A percentile compares a stretch with the other conserved stretches of the same genome.
Conservation (phyloP, 495 filamentous ascomycete genomes). For the Penicillium angulare region DNA sequence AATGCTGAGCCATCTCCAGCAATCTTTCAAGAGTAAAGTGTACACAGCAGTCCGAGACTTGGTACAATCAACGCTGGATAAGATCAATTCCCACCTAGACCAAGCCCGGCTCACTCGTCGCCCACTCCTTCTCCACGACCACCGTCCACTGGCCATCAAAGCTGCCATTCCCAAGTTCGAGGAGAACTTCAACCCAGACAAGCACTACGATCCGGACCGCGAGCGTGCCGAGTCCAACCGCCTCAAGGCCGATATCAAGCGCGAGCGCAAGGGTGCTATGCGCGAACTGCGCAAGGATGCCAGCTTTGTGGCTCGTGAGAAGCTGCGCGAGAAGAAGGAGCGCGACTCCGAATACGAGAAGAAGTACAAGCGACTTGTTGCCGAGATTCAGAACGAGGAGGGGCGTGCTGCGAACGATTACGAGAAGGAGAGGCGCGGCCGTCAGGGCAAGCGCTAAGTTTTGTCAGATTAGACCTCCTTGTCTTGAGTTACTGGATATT, state of each 20-base stretch:
- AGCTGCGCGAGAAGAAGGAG: constrained; percentile 87
- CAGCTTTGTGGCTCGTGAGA: constrained; percentile 85
- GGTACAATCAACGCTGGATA: constrained; percentile 35
- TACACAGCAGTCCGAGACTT: constrained; percentile 37
- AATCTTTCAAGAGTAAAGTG: constrained; percentile 50
- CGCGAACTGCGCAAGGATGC: constrained; percentile 93
- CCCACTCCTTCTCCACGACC: constrained; percentile 84
- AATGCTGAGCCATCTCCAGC: constrained; percentile 56
- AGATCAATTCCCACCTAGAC: constrained; percentile 47
- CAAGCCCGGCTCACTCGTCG: constrained; percentile 62
- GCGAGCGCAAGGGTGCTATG: constrained; percentile 91
- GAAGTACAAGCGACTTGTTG: constrained; percentile 88
- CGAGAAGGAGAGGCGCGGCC: constrained; percentile 75
- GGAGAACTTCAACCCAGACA: constrained; percentile 87
- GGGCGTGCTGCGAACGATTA: constrained; percentile 83
- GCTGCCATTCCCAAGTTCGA: constrained; percentile 93
- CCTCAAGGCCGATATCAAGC: constrained; percentile 85
- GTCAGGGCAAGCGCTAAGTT: constrained; percentile 58
- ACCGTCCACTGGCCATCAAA: constrained; percentile 84
- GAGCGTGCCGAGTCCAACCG: constrained; percentile 80
- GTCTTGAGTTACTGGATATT: background rate
- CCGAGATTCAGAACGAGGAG: constrained; percentile 93
- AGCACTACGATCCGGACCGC: constrained; percentile 91
- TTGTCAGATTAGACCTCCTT: background rate
- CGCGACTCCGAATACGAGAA: constrained; percentile 85